phyloP scores from a whole-genome alignment of 2,329 filamentous ascomycete species.

The Claviceps arundinis region DNA sequence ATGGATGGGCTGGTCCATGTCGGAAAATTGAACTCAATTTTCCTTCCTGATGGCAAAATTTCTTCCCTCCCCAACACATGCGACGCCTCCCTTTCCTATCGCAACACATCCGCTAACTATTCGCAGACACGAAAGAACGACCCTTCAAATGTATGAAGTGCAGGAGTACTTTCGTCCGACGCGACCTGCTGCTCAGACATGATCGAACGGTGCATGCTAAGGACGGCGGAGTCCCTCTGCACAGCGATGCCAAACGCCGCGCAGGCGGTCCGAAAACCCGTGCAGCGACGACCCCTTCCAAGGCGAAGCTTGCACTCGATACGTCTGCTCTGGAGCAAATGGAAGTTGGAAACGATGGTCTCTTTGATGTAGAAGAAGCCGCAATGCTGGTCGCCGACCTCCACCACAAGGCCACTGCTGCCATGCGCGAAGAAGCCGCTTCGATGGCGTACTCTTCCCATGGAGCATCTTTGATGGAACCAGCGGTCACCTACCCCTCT shows the following conservation, averaged over 20 bases:
- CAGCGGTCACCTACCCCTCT: constrained; percentile 61
- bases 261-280: constrained; percentile 55
- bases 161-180: constrained; percentile 93
- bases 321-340: constrained; percentile 82
- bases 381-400: constrained; percentile 98
- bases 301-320: constrained; percentile 68
- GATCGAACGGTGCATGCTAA: constrained; percentile 98
- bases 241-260: constrained; percentile 86
- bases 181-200: constrained; percentile 89
- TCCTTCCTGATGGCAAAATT: not conserved
- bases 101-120: constrained; percentile 1
- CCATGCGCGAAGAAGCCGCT: constrained; percentile 45
- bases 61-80: constrained; percentile 4
- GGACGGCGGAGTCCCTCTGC: constrained; percentile 85
- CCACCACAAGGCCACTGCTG: constrained; percentile 79
- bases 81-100: constrained; percentile 3
- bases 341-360: constrained; percentile 76
- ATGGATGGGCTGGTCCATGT: not conserved
- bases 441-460: constrained; percentile 62
- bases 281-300: constrained; percentile 51
- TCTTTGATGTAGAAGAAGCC: constrained; percentile 92
- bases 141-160: constrained; percentile 99
- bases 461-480: constrained; percentile 60
- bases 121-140: constrained; percentile 87
- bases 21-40: not conserved